Evolutionary conservation across 139 green algal genomes (phyloP).

Genomic region (Desmodesmus armatus): DNA sequence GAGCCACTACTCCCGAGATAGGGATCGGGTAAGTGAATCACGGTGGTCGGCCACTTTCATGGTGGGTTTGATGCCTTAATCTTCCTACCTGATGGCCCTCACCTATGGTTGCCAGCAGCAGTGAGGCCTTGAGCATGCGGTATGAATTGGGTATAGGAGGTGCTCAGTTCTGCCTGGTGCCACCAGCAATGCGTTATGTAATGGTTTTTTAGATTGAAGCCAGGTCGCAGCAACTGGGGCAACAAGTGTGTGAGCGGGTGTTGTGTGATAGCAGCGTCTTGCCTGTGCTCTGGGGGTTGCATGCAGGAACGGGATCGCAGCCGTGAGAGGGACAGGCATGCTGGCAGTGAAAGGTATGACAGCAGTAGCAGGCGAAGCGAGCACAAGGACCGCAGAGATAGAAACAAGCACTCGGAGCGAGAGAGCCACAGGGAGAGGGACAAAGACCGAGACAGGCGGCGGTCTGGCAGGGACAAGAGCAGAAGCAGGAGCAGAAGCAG

Average conservation of each 20-base stretch:
- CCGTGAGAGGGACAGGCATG: constrained; percentile 30
- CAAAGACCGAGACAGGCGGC: constrained; percentile 6
- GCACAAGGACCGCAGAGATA: constrained; percentile 33
- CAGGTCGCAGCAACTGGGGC: too few relatives aligned
- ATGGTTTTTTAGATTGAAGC: too few relatives aligned
- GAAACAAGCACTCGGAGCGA: constrained; percentile 25
- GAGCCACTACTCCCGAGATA: constrained; percentile 30
- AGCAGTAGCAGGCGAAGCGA: constrained; percentile 20
- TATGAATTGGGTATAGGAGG: too few relatives aligned
- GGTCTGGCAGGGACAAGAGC: too few relatives aligned
- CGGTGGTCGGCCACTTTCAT: neutral
- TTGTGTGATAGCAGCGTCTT: neutral
- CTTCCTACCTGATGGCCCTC: neutral
- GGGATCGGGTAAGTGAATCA: constrained; percentile 24
- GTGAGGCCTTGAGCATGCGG: too few relatives aligned
- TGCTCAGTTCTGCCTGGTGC: too few relatives aligned
- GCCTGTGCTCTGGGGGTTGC: neutral
- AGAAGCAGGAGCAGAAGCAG: neutral
- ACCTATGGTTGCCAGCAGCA: too few relatives aligned
- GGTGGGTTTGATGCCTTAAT: neutral
- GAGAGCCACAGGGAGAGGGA: constrained; percentile 14
- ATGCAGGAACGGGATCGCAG: constrained; percentile 13
- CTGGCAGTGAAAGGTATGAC: constrained; percentile 9
- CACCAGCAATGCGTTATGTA: too few relatives aligned
- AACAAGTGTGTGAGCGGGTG: too few relatives aligned